Evolutionary conservation across 2,329 filamentous ascomycete genomes (phyloP).

Genomic region (Fusarium denticulatum): DNA sequence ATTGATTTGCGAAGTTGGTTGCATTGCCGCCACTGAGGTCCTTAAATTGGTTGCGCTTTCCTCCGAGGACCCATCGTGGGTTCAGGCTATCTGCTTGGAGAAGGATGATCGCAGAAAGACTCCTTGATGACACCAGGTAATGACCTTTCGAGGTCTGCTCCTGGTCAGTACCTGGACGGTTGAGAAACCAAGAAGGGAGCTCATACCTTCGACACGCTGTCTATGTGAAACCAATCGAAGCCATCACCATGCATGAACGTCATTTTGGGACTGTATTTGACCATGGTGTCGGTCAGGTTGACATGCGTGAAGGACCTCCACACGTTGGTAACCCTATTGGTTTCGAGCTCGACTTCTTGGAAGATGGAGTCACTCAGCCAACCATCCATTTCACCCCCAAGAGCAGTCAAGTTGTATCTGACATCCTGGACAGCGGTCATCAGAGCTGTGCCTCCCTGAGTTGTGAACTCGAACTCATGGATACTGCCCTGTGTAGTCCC

Average conservation of each 20-base stretch:
- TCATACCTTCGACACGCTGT: conserved; percentile 42
- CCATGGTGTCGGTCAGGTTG: conserved; percentile 30
- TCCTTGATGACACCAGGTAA: conserved; percentile 48
- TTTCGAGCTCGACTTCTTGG: conserved; percentile 38
- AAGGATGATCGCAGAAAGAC: conserved; percentile 45
- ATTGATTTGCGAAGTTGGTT: conserved; percentile 54
- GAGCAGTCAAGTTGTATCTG: conserved; percentile 34
- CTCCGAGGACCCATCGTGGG: conserved; percentile 49
- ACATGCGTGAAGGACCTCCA: conserved; percentile 41
- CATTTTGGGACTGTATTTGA: conserved; percentile 29
- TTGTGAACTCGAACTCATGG: conserved; percentile 39
- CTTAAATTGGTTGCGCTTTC: conserved; percentile 46
- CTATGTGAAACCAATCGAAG: conserved; percentile 44
- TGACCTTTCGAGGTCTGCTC: conserved; percentile 42
- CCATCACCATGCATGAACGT: conserved; percentile 36
- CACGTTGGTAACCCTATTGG: conserved; percentile 36
- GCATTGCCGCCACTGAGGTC: conserved; percentile 48
- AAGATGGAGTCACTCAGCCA: conserved; percentile 39
- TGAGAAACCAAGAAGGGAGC: background rate
- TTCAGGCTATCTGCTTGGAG: conserved; percentile 43
- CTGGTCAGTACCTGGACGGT: background rate
- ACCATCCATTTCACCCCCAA: conserved; percentile 34
- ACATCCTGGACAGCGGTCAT: conserved; percentile 39
- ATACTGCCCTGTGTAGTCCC: conserved; percentile 29
- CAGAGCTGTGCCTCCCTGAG: conserved; percentile 26